phyloP scores from a whole-genome alignment of 768 basidiomycete species.

The Pilatotrama ljubarskyi region DNA sequence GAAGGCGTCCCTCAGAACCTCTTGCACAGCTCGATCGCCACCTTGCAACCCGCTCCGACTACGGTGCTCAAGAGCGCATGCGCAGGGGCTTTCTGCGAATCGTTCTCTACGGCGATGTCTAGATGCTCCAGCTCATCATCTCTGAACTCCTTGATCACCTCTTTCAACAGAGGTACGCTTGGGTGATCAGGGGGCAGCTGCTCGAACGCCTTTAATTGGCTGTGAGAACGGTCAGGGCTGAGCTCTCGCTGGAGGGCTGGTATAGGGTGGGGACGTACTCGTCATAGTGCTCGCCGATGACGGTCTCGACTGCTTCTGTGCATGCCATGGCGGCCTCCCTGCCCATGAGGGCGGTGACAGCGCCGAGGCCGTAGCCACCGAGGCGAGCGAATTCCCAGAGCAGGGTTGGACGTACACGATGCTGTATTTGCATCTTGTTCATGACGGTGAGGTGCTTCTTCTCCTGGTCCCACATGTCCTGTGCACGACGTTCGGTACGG shows the following conservation, averaged over 20 bases:
- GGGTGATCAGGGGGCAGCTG: conserved; percentile 66
- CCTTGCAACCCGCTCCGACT: conserved; percentile 82
- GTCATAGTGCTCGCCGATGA: conserved; percentile 97
- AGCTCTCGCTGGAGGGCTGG: too few species aligned
- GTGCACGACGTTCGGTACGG: neutral
- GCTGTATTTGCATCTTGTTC: conserved; percentile 82
- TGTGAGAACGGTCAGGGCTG: conserved; percentile 33
- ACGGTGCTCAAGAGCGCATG: conserved; percentile 88
- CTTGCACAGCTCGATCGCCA: conserved; percentile 89
- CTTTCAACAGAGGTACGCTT: conserved; percentile 71
- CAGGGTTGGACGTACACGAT: conserved; percentile 79
- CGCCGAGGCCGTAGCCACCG: conserved; percentile 85
- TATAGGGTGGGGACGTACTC: conserved; percentile 60
- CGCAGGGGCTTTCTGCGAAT: conserved; percentile 87
- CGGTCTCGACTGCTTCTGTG: conserved; percentile 96
- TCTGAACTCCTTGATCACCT: conserved; percentile 79
- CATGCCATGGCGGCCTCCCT: conserved; percentile 97
- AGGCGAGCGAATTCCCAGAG: conserved; percentile 84
- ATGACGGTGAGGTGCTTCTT: conserved; percentile 87
- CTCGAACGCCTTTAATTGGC: conserved; percentile 80
- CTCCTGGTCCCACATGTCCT: conserved; percentile 99
- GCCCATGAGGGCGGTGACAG: conserved; percentile 82
- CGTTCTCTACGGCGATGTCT: conserved; percentile 84
- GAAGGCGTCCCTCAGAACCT: conserved; percentile 47
- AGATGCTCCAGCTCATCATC: conserved; percentile 96